phyloP scores from a whole-genome alignment of 2,329 filamentous ascomycete species.

The Fusarium sp. region DNA sequence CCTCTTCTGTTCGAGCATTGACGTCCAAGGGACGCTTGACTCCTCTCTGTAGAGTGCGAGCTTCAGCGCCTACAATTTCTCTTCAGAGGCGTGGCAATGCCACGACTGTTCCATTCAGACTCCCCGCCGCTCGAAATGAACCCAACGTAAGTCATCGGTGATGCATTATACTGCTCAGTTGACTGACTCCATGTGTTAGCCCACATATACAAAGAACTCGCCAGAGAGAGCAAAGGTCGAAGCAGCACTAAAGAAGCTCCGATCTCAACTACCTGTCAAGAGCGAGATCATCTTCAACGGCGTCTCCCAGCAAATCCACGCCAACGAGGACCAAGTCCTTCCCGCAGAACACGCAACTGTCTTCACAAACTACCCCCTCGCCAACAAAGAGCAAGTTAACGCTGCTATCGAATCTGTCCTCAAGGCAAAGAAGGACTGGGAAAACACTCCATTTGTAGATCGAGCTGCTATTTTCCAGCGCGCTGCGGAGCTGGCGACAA shows the following conservation, averaged over 20 bases:
- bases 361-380: conserved; percentile 54
- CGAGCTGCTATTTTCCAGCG: conserved; percentile 94
- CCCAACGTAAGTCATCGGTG: conserved; percentile 45
- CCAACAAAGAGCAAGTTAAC: conserved; percentile 50
- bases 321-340: conserved; percentile 49
- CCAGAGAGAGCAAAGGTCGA: conserved; percentile 50
- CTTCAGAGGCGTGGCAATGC: conserved; percentile 43
- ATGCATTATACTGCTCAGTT: fast-evolving
- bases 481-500: conserved; percentile 88
- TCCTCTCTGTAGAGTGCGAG: conserved; percentile 31
- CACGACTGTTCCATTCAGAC: conserved; percentile 48
- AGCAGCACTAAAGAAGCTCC: conserved; percentile 48
- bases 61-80: conserved; percentile 20
- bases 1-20: conserved; percentile 37
- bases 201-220: conserved; percentile 48
- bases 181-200: conserved; percentile 31
- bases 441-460: conserved; percentile 86
- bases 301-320: conserved; percentile 44
- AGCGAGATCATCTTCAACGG: conserved; percentile 52
- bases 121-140: conserved; percentile 51
- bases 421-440: conserved; percentile 84
- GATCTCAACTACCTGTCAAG: conserved; percentile 49
- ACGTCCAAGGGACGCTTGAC: conserved; percentile 39
- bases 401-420: conserved; percentile 85
- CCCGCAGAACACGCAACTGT: conserved; percentile 52